A percentile compares a stretch with the other conserved stretches of the same genome.
Evolutionary conservation across 768 basidiomycete genomes (phyloP).

Genomic region (Agaricus subrufescens): DNA sequence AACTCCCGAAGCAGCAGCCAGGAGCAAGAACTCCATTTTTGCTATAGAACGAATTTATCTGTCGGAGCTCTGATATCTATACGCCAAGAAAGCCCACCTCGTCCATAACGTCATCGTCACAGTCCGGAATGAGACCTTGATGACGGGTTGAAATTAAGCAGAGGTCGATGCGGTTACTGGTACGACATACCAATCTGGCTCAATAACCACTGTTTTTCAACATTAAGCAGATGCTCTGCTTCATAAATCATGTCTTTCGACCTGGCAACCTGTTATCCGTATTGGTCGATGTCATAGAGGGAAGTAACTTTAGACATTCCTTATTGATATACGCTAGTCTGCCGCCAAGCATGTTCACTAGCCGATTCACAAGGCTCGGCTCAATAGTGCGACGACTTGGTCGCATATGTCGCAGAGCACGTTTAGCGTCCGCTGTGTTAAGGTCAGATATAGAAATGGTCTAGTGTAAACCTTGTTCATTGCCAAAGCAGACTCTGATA

Average conservation of each 20-base stretch:
- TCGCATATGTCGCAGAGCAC: conserved; percentile 53
- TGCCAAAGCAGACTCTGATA: not conserved
- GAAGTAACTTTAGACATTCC: conserved; percentile 19
- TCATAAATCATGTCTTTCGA: conserved; percentile 55
- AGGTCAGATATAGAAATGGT: conserved; percentile 75
- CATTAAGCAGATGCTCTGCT: conserved; percentile 60
- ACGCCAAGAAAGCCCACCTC: conserved; percentile 46
- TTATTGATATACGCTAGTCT: conserved; percentile 74
- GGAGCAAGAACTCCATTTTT: conserved; percentile 81
- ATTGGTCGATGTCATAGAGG: not conserved
- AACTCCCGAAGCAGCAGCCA: conserved; percentile 77
- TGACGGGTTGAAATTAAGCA: not conserved
- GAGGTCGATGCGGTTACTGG: not conserved
- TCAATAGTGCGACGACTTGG: conserved; percentile 23
- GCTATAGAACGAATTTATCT: conserved; percentile 28
- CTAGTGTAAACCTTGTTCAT: conserved; percentile 21
- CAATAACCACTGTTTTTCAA: conserved; percentile 77
- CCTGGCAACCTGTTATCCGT: conserved; percentile 39
- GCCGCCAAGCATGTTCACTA: conserved; percentile 67
- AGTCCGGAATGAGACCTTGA: conserved; percentile 65
- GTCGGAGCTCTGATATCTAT: not conserved
- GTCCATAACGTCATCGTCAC: conserved; percentile 87
- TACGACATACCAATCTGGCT: conserved; percentile 59
- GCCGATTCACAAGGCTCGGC: conserved; percentile 35
- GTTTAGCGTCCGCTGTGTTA: conserved; percentile 47